Base-by-base conservation (phyloP, 345 rosid species). In the Aegle marmelos region DNA sequence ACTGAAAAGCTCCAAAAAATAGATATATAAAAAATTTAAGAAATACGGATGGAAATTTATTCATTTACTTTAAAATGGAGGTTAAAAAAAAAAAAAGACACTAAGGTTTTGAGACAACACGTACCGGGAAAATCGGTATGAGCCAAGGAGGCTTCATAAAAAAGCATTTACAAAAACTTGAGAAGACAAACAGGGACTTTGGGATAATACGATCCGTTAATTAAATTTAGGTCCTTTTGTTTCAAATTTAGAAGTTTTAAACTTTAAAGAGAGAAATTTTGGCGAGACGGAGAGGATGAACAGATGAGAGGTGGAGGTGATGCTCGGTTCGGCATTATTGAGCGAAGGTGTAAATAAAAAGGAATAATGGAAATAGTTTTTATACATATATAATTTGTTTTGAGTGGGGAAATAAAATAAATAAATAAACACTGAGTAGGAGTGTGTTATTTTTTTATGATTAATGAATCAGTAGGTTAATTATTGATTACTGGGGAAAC, bases 61-160 rank as follows among this genome's bases (percentile, higher is more conserved):
- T 21, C 2, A 34, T 65, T 65, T 10, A 45, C 58, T 41, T 24
- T 27, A 10, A 48, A 30, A 48, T 11, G 58, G 61, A 70, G n/a
- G n/a, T n/a, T n/a, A n/a, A n/a, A n/a, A n/a, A 24, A 7, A 36
- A 45, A 45, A 41, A 45, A 76, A 80, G n/a, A n/a, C n/a, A 75
- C 58, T 68, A 19, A 80, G 79, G 63, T 79, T 81, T 71, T 36
- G 70, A 74, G 54, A 28, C 37, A 36, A 65, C 80, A 24, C 76
- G 50, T 78, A 86, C 94, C 91, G 82, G 82, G 64, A 79, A 72
- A 76, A 76, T 37, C 81, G 80, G 72, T 65, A 66, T 54, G 11
- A 77, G 78, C 89, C 90, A 86, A 41, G 91, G 97, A 74, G 93
- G 88, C 90, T 87, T 86, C 95, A 87, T 87, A 83, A 78, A 82